phyloP scores from a whole-genome alignment of 768 basidiomycete species.

The Rhodotorula diobovata region DNA sequence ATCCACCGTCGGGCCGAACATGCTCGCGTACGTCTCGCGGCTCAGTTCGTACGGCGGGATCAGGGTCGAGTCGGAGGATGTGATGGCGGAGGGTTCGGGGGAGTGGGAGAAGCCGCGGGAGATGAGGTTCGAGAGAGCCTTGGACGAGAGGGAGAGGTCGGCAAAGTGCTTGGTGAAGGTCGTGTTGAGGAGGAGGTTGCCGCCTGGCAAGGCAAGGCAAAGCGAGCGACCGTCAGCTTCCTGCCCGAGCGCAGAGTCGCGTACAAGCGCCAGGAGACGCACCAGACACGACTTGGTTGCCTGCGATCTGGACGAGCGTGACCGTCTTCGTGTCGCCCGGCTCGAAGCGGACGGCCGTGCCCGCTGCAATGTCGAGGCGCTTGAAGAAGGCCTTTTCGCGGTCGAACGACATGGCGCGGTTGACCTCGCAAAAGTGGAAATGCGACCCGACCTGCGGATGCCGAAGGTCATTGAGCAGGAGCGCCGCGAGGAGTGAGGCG shows the following conservation, averaged over 20 bases:
- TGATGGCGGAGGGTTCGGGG: not conserved
- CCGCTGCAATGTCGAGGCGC: constrained; percentile 85
- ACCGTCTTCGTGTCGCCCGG: constrained; percentile 85
- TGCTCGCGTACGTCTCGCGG: constrained; percentile 73
- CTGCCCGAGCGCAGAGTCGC: not conserved
- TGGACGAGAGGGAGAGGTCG: constrained; percentile 41
- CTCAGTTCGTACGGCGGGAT: constrained; percentile 49
- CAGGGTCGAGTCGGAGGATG: not conserved
- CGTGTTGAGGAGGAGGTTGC: constrained; percentile 57
- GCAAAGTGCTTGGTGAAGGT: constrained; percentile 30
- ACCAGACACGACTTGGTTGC: constrained; percentile 66
- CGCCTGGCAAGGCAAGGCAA: constrained; percentile 2
- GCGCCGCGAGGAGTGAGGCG: not conserved
- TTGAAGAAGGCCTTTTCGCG: constrained; percentile 72
- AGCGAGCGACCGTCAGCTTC: not conserved
- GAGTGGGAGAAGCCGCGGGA: constrained; percentile 64
- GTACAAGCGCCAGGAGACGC: constrained; percentile 45
- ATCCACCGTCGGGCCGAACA: constrained; percentile 93
- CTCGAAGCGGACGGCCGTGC: constrained; percentile 94
- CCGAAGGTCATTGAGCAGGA: not conserved
- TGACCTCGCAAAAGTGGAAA: constrained; percentile 84
- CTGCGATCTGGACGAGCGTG: constrained; percentile 71
- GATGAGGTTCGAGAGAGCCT: constrained; percentile 48
- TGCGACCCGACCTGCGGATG: constrained; percentile 74
- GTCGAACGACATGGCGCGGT: constrained; percentile 74